phyloP scores from a whole-genome alignment of 208 protist genomes.

The Entamoeba nuttalli region DNA sequence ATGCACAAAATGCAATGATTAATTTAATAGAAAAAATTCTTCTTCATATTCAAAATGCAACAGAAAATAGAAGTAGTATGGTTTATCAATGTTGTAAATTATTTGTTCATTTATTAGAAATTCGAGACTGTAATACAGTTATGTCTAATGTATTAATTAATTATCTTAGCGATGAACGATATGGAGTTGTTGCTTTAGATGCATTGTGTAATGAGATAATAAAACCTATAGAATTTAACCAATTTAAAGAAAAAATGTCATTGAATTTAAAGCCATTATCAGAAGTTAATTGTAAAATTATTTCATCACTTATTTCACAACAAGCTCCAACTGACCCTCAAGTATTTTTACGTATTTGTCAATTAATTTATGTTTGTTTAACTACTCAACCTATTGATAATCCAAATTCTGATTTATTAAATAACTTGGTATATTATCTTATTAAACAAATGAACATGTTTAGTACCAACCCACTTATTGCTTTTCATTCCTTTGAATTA shows the following conservation, averaged over 20 bases:
- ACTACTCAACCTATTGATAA: background rate
- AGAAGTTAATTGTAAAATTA: background rate
- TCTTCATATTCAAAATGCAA: background rate
- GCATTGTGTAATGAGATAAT: background rate
- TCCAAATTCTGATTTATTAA: background rate
- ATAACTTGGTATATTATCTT: background rate
- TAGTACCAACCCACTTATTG: background rate
- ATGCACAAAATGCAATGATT: background rate
- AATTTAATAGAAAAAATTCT: background rate
- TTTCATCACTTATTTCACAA: background rate
- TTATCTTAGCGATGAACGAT: background rate
- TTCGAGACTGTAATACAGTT: background rate
- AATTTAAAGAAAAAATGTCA: background rate
- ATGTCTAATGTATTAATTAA: background rate
- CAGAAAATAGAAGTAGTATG: background rate
- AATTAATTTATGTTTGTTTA: background rate
- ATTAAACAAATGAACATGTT: background rate
- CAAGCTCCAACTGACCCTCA: background rate
- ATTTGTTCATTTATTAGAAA: background rate
- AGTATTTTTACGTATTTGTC: background rate
- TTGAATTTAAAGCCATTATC: background rate
- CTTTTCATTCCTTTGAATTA: background rate
- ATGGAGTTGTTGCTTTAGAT: background rate
- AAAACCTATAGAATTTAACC: background rate
- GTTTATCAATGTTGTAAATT: background rate